These are phyloP conservation scores for Hygrocybe coccinea DNA, from an alignment of 768 basidiomycete species.

Conservation along the genomic window DNA sequence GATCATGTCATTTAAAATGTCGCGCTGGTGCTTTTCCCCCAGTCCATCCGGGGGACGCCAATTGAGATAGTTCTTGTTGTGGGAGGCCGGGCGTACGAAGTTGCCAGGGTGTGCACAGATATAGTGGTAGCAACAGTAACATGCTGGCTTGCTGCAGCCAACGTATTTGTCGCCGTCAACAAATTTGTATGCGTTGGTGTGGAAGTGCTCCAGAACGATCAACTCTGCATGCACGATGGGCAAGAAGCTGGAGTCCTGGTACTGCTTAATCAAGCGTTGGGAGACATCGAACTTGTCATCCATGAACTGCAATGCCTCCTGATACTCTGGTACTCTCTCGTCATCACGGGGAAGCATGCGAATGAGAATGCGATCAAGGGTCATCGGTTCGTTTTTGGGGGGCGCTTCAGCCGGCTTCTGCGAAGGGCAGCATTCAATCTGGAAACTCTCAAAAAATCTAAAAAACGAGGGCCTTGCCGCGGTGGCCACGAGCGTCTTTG, in stretches of 20 bases:
- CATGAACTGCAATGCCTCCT: background rate
- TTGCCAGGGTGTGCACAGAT: background rate
- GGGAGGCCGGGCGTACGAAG: slow-evolving; percentile 1
- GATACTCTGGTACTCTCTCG: background rate
- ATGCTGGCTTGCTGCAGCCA: slow-evolving; percentile 1
- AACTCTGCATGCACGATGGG: slow-evolving; percentile 1
- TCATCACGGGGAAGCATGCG: background rate
- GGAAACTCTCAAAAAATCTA: background rate
- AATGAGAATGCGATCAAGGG: background rate
- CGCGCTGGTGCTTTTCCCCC: background rate
- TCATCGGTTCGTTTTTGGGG: background rate
- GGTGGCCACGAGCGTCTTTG: background rate
- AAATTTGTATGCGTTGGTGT: background rate
- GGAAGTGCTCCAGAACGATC: slow-evolving; percentile 1
- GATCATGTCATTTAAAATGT: background rate
- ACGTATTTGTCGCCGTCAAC: background rate
- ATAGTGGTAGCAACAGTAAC: slow-evolving; percentile 5
- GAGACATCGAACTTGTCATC: background rate
- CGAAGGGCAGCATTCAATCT: background rate
- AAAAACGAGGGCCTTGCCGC: background rate
- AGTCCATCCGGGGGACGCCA: slow-evolving; percentile 1
- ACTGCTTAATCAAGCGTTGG: background rate
- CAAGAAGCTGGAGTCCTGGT: background rate
- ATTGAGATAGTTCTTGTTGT: slow-evolving; percentile 1
- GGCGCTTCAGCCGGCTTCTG: background rate